Percentiles rank a stretch among this genome's conserved stretches.
These are phyloP conservation scores for Dalbergia cultrata DNA, from an alignment of 306 rosid genomes.

Conservation along the genomic window DNA sequence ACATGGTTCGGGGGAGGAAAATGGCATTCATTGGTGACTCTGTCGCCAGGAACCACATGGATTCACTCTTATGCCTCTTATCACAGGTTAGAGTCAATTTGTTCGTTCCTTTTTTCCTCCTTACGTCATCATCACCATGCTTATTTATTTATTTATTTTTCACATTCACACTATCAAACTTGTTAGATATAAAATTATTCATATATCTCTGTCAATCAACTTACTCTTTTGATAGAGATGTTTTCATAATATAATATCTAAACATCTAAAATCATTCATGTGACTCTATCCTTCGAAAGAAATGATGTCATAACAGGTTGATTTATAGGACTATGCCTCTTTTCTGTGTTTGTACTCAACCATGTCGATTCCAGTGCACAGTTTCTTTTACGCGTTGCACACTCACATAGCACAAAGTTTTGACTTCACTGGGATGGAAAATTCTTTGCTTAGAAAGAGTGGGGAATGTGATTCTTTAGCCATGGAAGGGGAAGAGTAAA, in stretches of 20 bases:
- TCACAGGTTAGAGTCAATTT: constrained; percentile 68
- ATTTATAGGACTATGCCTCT: background rate
- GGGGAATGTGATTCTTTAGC: constrained; percentile 53
- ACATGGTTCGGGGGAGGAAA: constrained; percentile 70
- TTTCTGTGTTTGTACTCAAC: background rate
- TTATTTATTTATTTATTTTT: too few species aligned
- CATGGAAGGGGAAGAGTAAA: background rate
- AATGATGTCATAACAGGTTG: too few species aligned
- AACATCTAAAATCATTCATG: too few species aligned
- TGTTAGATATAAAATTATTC: too few species aligned
- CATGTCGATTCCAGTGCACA: background rate
- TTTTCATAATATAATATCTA: too few species aligned
- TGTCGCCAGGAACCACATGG: constrained; percentile 87
- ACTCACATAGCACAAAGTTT: background rate
- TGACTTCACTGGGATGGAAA: constrained; percentile 22
- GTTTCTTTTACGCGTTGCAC: constrained; percentile 18
- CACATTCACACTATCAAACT: too few species aligned
- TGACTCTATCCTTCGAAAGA: too few species aligned
- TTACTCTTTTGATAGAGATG: too few species aligned
- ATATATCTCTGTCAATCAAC: too few species aligned
- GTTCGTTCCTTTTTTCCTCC: background rate
- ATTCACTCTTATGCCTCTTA: constrained; percentile 82
- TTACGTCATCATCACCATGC: too few species aligned
- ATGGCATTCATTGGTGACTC: constrained; percentile 93
- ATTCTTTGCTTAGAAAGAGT: constrained; percentile 51